These are phyloP conservation scores for Tuber magnatum DNA, from an alignment of 495 filamentous ascomycete genomes.

Conservation along the genomic window DNA sequence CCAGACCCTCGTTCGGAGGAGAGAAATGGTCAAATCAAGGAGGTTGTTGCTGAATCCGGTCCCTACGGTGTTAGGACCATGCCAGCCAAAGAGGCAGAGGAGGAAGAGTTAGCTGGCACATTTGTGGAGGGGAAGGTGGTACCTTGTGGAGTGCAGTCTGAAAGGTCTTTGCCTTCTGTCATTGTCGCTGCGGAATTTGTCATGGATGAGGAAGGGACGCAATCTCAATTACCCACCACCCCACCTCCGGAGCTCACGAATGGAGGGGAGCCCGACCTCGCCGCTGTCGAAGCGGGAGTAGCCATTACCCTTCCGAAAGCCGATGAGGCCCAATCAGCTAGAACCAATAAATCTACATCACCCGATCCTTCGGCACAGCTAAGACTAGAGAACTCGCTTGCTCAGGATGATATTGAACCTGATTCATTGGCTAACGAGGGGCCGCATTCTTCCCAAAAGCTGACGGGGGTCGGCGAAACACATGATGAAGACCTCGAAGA, in stretches of 20 bases:
- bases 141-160: slow-evolving; percentile 6
- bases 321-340: slow-evolving; percentile 8
- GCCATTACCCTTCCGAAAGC: background rate
- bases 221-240: slow-evolving; percentile 11
- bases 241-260: slow-evolving; percentile 16
- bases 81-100: slow-evolving; percentile 6
- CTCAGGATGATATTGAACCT: background rate
- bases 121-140: slow-evolving; percentile 9
- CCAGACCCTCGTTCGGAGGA: slow-evolving; percentile 14
- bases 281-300: slow-evolving; percentile 11
- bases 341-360: slow-evolving; percentile 18
- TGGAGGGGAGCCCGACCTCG: background rate
- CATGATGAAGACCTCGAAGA: slow-evolving; percentile 37
- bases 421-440: background rate
- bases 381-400: slow-evolving; percentile 37
- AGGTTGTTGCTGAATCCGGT: slow-evolving; percentile 22
- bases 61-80: slow-evolving; percentile 8
- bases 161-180: slow-evolving; percentile 17
- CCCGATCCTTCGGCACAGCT: slow-evolving; percentile 40
- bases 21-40: slow-evolving; percentile 9
- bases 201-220: slow-evolving; percentile 13
- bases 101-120: slow-evolving; percentile 6
- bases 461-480: slow-evolving; percentile 6
- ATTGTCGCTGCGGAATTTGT: slow-evolving; percentile 14
- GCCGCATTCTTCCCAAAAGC: background rate